Evolutionary conservation across 2,329 filamentous ascomycete genomes (phyloP).

Genomic region (Aspergillus neoniger): DNA sequence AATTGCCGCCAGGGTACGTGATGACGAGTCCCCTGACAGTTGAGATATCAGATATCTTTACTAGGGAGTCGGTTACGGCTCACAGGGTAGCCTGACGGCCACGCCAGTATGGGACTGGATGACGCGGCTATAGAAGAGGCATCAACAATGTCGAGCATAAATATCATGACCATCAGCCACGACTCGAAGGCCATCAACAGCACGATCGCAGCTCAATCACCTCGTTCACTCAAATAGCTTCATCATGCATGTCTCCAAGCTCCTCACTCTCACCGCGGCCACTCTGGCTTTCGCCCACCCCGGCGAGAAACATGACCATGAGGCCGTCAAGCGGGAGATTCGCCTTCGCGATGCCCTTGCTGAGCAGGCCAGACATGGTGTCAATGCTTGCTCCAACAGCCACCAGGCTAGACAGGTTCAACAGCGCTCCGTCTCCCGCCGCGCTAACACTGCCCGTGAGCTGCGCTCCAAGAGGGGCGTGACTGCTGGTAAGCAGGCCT

Average conservation of each 20-base stretch:
- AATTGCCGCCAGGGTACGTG: not conserved
- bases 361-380: conserved; percentile 24
- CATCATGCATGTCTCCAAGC: conserved; percentile 31
- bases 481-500: conserved; percentile 23
- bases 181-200: not conserved
- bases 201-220: not conserved
- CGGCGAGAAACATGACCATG: conserved; percentile 34
- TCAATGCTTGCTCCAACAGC: conserved; percentile 27
- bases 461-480: conserved; percentile 32
- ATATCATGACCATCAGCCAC: not conserved
- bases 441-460: conserved; percentile 27
- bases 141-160: not conserved
- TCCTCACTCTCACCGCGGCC: conserved; percentile 34
- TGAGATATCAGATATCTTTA: not conserved
- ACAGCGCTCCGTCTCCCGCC: conserved; percentile 32
- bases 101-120: not conserved
- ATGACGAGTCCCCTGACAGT: not conserved
- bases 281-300: conserved; percentile 33
- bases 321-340: conserved; percentile 32
- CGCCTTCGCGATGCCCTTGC: conserved; percentile 31
- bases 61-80: not conserved
- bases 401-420: conserved; percentile 27
- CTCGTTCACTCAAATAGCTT: not conserved
- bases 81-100: not conserved
- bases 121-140: conserved; percentile 8